Evolutionary conservation across 768 basidiomycete genomes (phyloP).

Genomic region (Solioccasus polychromus): DNA sequence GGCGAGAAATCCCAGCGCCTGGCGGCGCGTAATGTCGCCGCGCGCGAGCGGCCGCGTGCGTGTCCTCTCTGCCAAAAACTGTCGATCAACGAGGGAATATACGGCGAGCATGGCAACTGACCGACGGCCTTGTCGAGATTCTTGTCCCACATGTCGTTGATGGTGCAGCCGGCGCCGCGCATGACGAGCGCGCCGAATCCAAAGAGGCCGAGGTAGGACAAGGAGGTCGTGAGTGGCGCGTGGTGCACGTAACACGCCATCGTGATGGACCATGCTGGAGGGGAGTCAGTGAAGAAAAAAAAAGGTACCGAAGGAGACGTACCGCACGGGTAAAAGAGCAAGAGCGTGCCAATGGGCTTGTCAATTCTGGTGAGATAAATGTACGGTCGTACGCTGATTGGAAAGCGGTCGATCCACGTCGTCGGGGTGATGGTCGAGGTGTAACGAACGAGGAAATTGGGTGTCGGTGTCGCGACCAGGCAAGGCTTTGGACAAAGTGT

Average conservation of each 20-base stretch:
- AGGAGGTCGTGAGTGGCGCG: slow-evolving; percentile 60
- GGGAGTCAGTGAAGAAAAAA: not conserved
- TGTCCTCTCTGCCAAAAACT: slow-evolving; percentile 62
- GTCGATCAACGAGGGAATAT: not conserved
- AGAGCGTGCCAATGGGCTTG: slow-evolving; percentile 91
- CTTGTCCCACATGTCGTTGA: slow-evolving; percentile 98
- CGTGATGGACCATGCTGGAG: slow-evolving; percentile 92
- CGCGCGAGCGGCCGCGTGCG: slow-evolving; percentile 82
- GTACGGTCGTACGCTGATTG: slow-evolving; percentile 67
- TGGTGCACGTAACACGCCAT: slow-evolving; percentile 88
- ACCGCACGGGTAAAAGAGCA: slow-evolving; percentile 96
- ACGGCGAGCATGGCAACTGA: slow-evolving; percentile 29
- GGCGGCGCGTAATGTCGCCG: slow-evolving; percentile 71
- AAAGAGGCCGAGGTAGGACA: slow-evolving; percentile 80
- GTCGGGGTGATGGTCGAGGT: slow-evolving; percentile 17
- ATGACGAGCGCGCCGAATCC: slow-evolving; percentile 90
- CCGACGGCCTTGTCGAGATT: slow-evolving; percentile 91
- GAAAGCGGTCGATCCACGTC: slow-evolving; percentile 70
- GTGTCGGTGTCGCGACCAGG: not conserved
- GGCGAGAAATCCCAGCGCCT: slow-evolving; percentile 80
- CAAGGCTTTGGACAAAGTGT: too few species aligned
- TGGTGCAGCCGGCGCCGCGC: slow-evolving; percentile 97
- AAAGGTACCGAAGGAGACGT: slow-evolving; percentile 27
- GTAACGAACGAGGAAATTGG: slow-evolving; percentile 12
- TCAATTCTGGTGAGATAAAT: slow-evolving; percentile 84